Evolutionary conservation across 805 yeast species (phyloP).

Genomic region (Nakazawaea populi): DNA sequence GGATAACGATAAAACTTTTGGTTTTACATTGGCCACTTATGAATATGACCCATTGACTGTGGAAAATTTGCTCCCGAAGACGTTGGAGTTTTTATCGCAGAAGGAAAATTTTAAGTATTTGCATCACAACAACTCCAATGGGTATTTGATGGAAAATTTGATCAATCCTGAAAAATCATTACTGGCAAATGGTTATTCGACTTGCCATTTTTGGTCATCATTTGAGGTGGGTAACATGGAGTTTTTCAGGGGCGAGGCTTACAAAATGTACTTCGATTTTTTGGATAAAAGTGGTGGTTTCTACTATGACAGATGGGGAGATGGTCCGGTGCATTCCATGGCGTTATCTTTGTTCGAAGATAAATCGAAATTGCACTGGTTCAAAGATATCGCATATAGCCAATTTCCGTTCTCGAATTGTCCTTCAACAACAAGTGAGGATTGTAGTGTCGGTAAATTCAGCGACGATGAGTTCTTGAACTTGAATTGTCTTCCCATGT

Average conservation of each 20-base stretch:
- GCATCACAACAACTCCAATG: slow-evolving; percentile 56
- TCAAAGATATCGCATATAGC: slow-evolving; percentile 45
- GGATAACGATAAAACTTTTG: slow-evolving; percentile 65
- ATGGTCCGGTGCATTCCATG: slow-evolving; percentile 48
- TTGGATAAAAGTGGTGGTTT: slow-evolving; percentile 74
- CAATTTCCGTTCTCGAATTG: slow-evolving; percentile 45
- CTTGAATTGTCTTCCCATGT: slow-evolving; percentile 8
- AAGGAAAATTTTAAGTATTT: slow-evolving; percentile 52
- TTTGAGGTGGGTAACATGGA: slow-evolving; percentile 76
- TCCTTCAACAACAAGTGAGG: slow-evolving; percentile 25
- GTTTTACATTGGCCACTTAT: slow-evolving; percentile 68
- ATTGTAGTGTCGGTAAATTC: background rate
- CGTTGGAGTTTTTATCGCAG: slow-evolving; percentile 48
- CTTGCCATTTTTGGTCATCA: slow-evolving; percentile 86
- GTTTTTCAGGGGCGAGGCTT: slow-evolving; percentile 69
- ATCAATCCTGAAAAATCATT: slow-evolving; percentile 43
- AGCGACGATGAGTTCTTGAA: slow-evolving; percentile 4
- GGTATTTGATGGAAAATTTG: slow-evolving; percentile 68
- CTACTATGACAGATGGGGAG: slow-evolving; percentile 69
- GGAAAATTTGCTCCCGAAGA: slow-evolving; percentile 70
- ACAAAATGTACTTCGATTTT: slow-evolving; percentile 58
- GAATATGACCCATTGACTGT: slow-evolving; percentile 63
- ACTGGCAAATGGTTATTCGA: slow-evolving; percentile 54
- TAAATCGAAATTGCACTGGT: slow-evolving; percentile 42
- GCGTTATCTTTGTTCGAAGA: slow-evolving; percentile 45